These are phyloP conservation scores for Trametopsis cervina DNA, from an alignment of 768 basidiomycete species.

Conservation along the genomic window DNA sequence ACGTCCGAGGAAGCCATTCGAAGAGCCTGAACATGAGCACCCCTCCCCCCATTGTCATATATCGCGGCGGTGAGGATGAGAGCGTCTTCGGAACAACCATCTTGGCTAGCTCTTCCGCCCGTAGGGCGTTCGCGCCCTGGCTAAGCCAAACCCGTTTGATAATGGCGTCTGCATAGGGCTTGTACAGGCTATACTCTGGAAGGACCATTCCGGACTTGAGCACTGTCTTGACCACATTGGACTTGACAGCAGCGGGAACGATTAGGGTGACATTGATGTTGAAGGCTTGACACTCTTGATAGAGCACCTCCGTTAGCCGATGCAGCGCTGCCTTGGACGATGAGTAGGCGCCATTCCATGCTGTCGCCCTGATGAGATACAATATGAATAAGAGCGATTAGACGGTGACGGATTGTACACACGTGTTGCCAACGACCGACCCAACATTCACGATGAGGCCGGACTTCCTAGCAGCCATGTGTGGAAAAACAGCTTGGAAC, in stretches of 20 bases:
- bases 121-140: slow-evolving; percentile 29
- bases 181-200: slow-evolving; percentile 49
- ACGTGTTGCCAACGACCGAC: slow-evolving; percentile 59
- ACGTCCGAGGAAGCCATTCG: slow-evolving; percentile 17
- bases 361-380: slow-evolving; percentile 41
- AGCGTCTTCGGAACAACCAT: slow-evolving; percentile 14
- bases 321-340: slow-evolving; percentile 55
- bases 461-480: slow-evolving; percentile 57
- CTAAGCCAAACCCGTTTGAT: slow-evolving; percentile 46
- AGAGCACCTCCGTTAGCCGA: slow-evolving; percentile 53
- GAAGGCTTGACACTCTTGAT: slow-evolving; percentile 70
- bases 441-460: slow-evolving; percentile 74
- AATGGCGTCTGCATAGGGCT: slow-evolving; percentile 43
- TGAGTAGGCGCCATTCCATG: slow-evolving; percentile 60
- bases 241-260: slow-evolving; percentile 56
- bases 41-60: slow-evolving; percentile 10
- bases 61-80: slow-evolving; percentile 10
- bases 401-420: slow-evolving; percentile 20
- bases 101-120: slow-evolving; percentile 17
- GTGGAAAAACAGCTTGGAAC: slow-evolving; percentile 55
- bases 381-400: not conserved
- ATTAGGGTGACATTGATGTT: slow-evolving; percentile 65
- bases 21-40: slow-evolving; percentile 8
- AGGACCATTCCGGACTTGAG: slow-evolving; percentile 21
- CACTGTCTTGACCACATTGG: slow-evolving; percentile 43